Base-by-base conservation (phyloP, 23 red algal species). In the Gracilaria vermiculophylla region DNA sequence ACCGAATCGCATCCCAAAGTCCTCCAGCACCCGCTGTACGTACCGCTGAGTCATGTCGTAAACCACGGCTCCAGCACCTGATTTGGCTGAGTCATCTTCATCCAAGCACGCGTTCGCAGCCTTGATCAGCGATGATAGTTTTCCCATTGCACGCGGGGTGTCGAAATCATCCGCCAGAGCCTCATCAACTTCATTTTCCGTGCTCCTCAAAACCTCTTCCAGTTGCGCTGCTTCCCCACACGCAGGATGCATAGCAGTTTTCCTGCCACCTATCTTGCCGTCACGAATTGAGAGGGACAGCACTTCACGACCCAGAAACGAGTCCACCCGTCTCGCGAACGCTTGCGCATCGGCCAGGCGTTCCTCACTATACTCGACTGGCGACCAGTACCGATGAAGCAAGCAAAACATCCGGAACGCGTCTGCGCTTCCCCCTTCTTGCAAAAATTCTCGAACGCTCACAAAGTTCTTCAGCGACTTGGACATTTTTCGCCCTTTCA, bases 401-500 rank as follows among this genome's bases (percentile, higher is more conserved):
- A 98, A 77, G 39, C 92, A 92, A 28, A 89, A 92, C 12, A 90
- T 58, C 4, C 96, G 88, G 28, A 98, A 81, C 72, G 80, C 92
- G 41, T 86, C 70, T 39, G 81, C 80, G 19, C 75, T 73, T 31
- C 88, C 88, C 17, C 88, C 88, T 12, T 62, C 25, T 32, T 81
- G 25, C 28, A 94, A 43, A 50, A 83, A 85, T 31, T 80, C 88
- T 33, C 91, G 74, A 27, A 98, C 91, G 36, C 78, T 93, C 40
- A 95, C 82, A 76, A 95, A 95, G 62, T 98, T 95, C 32, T 95
- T 95, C 5, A 95, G 17, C n/a, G 87, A 92, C 83, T 98, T 98
- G 69, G 83, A 91, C 96, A 98, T 95, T 76, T 98, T 98, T 49
- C 90, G 91, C 35, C 95, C 95, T 20, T 79, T 77, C 65, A 94